Conservation (phyloP, 106 monocot species). For the Allium fistulosum region DNA sequence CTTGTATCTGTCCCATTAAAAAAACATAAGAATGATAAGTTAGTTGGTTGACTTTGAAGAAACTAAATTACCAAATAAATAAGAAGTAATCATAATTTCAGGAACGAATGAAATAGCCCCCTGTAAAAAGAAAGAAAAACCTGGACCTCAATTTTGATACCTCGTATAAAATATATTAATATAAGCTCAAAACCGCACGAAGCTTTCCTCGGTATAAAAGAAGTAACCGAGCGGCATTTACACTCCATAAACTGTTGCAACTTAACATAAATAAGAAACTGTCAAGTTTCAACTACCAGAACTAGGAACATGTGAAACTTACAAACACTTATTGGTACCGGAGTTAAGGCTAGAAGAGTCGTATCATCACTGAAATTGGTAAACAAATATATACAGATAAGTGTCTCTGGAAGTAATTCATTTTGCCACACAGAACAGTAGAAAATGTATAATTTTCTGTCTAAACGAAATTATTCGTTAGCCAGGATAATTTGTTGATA, state of each 20-base stretch:
- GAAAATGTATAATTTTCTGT: not conserved
- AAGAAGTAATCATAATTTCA: not conserved
- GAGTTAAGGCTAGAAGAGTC: no score
- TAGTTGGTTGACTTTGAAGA: not conserved
- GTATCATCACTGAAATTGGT: no score
- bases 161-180: conserved; percentile 14
- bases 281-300: not conserved
- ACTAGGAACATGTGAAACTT: conserved; percentile 4
- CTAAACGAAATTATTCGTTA: not conserved
- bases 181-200: conserved; percentile 24
- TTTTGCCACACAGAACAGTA: not conserved
- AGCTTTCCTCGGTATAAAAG: conserved; percentile 12
- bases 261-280: conserved; percentile 6
- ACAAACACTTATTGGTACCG: not conserved
- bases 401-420: not conserved
- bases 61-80: conserved; percentile 1
- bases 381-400: not conserved
- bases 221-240: conserved; percentile 19
- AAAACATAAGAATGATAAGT: conserved; percentile 22
- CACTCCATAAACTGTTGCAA: conserved; percentile 14
- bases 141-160: conserved; percentile 15
- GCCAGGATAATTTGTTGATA: not conserved
- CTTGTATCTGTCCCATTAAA: conserved; percentile 72
- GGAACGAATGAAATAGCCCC: conserved; percentile 3
- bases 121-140: conserved; percentile 7